Evolutionary conservation across 2,329 filamentous ascomycete species (phyloP), one percentile per base, ranked within the genome.

Genomic region (Beauveria scarabaeidicola): DNA sequence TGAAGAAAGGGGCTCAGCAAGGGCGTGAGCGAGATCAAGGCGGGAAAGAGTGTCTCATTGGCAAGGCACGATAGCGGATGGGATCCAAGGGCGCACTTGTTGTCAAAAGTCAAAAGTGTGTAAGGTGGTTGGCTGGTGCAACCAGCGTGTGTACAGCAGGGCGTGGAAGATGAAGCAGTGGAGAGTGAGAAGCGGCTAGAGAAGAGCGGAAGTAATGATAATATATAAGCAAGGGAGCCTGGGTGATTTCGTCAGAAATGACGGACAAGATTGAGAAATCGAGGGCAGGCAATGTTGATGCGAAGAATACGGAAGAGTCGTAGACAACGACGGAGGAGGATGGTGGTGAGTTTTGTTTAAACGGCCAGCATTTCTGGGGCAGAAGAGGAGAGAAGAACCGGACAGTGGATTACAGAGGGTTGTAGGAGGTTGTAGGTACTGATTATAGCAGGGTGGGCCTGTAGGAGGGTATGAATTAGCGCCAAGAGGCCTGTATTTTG

Each of bases 41-140:
- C 61, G 63, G 68, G 63, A 66, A 65, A 64, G 67, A 54, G 61
- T 27, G 59, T 61, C 46, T 56, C 55, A 61, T 63, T 44, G 23
- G 60, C 44, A 19, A 48, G 43, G 23, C 60, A 63, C 52, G 60
- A 40, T 46, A 23, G 46, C 40, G 41, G 41, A 63, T 44, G 56
- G 56, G 32, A 47, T 13, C 29, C 47, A 60, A 61, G 27, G 56
- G 54, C 52, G 58, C 48, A 13, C 44, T 40, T 29, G 43, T 48
- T 13, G 47, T 50, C 47, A 19, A 19, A 50, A 41, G 38, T 38
- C 47, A 46, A 59, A 15, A 46, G 46, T 46, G 50, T 59, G 27
- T 55, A 52, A 56, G 51, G 32, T 50, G 52, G 41, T 29, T 54
- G 47, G 55, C 47, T 25, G 51, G 23, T 50, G 52, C 58, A 27